phyloP scores from a whole-genome alignment of 352 stramenopile genomes.

The Pythium aristosporum region DNA sequence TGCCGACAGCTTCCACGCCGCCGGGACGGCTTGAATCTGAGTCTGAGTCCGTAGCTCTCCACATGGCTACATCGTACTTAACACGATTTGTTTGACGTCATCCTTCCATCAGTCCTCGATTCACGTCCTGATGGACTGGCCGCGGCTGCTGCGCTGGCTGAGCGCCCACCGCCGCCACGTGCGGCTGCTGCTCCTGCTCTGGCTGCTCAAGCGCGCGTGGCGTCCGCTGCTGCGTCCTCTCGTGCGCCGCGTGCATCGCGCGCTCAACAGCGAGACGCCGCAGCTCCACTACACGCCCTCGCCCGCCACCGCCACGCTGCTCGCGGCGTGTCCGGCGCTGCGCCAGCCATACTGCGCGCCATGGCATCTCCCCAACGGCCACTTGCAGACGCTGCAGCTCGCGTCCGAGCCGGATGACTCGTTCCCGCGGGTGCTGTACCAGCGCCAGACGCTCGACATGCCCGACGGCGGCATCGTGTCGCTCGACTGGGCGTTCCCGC shows the following conservation, averaged over 20 bases:
- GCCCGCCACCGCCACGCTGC: slow-evolving; percentile 34
- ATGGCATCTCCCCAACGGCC: slow-evolving; percentile 63
- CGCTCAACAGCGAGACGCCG: slow-evolving; percentile 37
- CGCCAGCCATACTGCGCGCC: slow-evolving; percentile 50
- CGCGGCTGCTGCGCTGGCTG: slow-evolving; percentile 14
- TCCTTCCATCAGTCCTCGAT: background rate
- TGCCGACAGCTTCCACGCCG: slow-evolving; percentile 40
- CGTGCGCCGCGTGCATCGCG: slow-evolving; percentile 31
- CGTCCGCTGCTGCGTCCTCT: slow-evolving; percentile 10
- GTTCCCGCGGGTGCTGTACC: slow-evolving; percentile 40
- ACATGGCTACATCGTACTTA: slow-evolving; percentile 19
- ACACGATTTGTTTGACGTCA: slow-evolving; percentile 20
- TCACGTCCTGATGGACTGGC: slow-evolving; percentile 15
- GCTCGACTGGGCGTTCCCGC: slow-evolving; percentile 66
- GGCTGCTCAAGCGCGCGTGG: slow-evolving; percentile 20
- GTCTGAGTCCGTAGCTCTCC: background rate
- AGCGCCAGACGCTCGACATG: slow-evolving; percentile 59
- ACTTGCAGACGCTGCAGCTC: slow-evolving; percentile 60
- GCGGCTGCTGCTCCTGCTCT: slow-evolving; percentile 19
- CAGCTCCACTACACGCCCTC: slow-evolving; percentile 45
- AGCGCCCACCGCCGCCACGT: slow-evolving; percentile 12
- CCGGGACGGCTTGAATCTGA: background rate
- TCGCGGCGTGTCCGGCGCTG: slow-evolving; percentile 41
- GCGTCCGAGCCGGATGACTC: slow-evolving; percentile 34
- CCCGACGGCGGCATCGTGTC: slow-evolving; percentile 66